Base-by-base conservation (phyloP, 2,329 filamentous ascomycete species). In the Monilinia fructigena region DNA sequence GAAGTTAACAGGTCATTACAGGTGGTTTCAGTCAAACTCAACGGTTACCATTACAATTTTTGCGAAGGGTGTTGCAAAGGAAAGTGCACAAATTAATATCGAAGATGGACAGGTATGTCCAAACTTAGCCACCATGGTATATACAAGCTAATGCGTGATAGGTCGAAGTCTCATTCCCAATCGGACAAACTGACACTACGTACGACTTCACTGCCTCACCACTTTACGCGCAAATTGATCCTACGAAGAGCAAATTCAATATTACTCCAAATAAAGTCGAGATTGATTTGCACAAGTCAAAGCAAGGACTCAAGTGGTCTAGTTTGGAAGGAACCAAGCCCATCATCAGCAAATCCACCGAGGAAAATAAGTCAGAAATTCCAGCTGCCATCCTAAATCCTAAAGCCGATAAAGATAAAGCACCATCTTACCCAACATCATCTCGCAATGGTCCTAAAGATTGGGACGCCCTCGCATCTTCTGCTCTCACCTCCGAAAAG, bases 401-500 rank as follows among this genome's bases (percentile, higher is more conserved):
- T n/a, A 47, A 23, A 50, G 42, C 63, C 31, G 65, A 73, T n/a
- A 73, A 78, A 40, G 80, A 73, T 23, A 73, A 78, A 40, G 80
- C 77, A 0, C 90, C 89, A 0, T 79, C 82, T 0, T 97, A 98
- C 76, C 94, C 95, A 0, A 94, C 93, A 0, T 97, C 93, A 0
- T 95, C 94, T 16, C 89, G 88, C 69, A 83, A 80, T 1, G 94
- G 93, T 0, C 86, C 91, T 3, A 97, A 96, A 79, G 85, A 99
- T 78, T 99, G 95, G 95, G 95, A 99, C 76, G 91, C 88, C 69
- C 75, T 97, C 2, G 87, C 83, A 28, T 26, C 47, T 1, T 52
- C 45, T 16, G 63, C 63, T 26, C 55, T 66, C 3, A 26, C 40
- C 23, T 42, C 55, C 10, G 64, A 68, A 35, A 63, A 66, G 48